A percentile compares a stretch with the other conserved stretches of the same genome.
Conservation (phyloP, 768 basidiomycete genomes). For the Cystobasidiopsis lactophilus region DNA sequence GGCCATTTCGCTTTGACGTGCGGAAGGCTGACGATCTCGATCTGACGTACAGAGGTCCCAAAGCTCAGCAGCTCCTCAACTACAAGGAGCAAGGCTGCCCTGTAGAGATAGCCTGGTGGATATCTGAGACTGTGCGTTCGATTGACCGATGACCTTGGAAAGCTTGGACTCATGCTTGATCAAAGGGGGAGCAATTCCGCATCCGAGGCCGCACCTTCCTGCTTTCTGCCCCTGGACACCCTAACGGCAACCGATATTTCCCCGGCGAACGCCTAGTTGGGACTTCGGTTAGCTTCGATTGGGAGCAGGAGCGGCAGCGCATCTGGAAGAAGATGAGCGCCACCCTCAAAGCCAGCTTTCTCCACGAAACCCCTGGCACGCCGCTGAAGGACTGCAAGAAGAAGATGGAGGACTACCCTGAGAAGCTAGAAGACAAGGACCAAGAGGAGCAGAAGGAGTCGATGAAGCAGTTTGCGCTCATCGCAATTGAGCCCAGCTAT, state of each 20-base stretch:
- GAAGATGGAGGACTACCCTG: conserved; percentile 22
- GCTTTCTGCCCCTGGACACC: conserved; percentile 33
- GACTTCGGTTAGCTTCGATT: conserved; percentile 26
- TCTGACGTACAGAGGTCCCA: neutral
- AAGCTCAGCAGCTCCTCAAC: neutral
- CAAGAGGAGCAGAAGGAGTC: neutral
- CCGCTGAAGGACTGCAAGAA: conserved; percentile 35
- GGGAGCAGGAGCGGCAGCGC: conserved; percentile 40
- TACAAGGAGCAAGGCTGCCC: neutral
- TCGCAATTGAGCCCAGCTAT: neutral
- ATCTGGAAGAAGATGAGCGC: conserved; percentile 37
- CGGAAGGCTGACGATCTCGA: too few species aligned
- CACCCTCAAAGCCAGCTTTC: conserved; percentile 50
- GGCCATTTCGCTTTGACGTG: too few species aligned
- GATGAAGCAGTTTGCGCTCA: neutral
- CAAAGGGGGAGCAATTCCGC: conserved; percentile 43
- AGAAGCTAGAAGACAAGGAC: neutral
- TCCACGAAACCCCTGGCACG: conserved; percentile 43
- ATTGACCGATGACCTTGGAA: neutral
- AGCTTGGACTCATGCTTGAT: neutral
- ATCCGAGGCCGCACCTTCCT: conserved; percentile 38
- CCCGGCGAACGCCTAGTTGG: conserved; percentile 13
- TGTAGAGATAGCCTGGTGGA: neutral
- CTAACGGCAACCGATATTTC: conserved; percentile 27
- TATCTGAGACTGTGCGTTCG: neutral